A percentile compares a stretch with the other conserved stretches of the same genome.
Evolutionary conservation across 2,329 filamentous ascomycete species (phyloP).

Genomic region (Cadophora luteo-olivacea): DNA sequence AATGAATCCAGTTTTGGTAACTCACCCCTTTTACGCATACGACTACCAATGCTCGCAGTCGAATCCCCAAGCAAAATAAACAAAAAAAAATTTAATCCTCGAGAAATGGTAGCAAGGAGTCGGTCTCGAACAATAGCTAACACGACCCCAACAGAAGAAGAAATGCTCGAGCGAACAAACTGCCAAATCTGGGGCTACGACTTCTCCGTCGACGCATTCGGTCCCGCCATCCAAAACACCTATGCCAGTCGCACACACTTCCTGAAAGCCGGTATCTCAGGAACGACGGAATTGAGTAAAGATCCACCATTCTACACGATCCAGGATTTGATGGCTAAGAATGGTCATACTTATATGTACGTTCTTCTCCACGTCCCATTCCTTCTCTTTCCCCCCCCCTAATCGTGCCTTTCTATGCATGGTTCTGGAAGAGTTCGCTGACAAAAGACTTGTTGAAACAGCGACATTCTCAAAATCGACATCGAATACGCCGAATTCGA

Average conservation of each 20-base stretch:
- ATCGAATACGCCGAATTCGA: conserved; percentile 49
- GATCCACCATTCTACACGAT: conserved; percentile 46
- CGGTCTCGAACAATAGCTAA: neutral
- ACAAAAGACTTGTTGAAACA: conserved; percentile 36
- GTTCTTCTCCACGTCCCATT: neutral
- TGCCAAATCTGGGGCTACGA: conserved; percentile 50
- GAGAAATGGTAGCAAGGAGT: neutral
- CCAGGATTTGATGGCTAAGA: conserved; percentile 47
- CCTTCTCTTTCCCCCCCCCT: conserved; percentile 25
- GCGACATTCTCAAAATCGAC: conserved; percentile 50
- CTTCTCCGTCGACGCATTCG: conserved; percentile 47
- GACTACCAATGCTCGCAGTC: neutral
- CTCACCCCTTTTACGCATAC: conserved; percentile 4
- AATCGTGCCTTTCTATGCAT: neutral
- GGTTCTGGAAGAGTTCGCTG: conserved; percentile 40
- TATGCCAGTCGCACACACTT: conserved; percentile 43
- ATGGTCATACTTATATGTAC: conserved; percentile 47
- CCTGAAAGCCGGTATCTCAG: conserved; percentile 43
- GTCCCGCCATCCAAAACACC: conserved; percentile 38
- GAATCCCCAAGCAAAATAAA: neutral
- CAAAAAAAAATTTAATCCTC: neutral
- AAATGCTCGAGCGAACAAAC: conserved; percentile 48
- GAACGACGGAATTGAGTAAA: conserved; percentile 38
- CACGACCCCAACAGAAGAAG: conserved; percentile 41
- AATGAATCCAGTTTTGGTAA: conserved; percentile 48